Conservation (phyloP, 202 grass and related monocot species). For the Brachypodium distachyon region DNA sequence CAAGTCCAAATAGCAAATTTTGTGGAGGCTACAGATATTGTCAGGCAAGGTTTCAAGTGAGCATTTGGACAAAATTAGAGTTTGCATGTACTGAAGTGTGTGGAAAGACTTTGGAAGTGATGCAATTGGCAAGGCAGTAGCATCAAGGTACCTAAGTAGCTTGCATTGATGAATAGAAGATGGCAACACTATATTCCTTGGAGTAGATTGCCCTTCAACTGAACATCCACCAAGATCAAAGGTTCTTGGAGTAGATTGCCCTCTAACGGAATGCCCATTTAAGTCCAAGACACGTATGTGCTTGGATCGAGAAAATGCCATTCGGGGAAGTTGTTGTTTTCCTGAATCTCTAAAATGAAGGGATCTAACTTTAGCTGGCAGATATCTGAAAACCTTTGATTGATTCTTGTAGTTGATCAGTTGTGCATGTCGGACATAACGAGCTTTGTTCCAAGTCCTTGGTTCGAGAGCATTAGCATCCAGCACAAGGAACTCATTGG, state of each 20-base stretch:
- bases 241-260: background rate
- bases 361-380: constrained; percentile 5
- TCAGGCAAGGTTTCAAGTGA: background rate
- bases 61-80: background rate
- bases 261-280: background rate
- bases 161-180: background rate
- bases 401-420: background rate
- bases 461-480: background rate
- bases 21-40: background rate
- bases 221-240: background rate
- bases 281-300: constrained; percentile 13
- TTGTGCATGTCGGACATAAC: background rate
- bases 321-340: background rate
- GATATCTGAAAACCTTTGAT: background rate
- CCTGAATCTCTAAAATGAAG: background rate
- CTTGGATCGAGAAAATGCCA: constrained; percentile 3
- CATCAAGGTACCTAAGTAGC: constrained; percentile 23
- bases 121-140: background rate
- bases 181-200: background rate
- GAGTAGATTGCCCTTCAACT: background rate
- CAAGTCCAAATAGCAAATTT: background rate
- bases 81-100: background rate
- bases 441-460: background rate
- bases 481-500: background rate
- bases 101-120: constrained; percentile 1